phyloP scores from a whole-genome alignment of 2,329 filamentous ascomycete genomes.

The Fusarium sp. region DNA sequence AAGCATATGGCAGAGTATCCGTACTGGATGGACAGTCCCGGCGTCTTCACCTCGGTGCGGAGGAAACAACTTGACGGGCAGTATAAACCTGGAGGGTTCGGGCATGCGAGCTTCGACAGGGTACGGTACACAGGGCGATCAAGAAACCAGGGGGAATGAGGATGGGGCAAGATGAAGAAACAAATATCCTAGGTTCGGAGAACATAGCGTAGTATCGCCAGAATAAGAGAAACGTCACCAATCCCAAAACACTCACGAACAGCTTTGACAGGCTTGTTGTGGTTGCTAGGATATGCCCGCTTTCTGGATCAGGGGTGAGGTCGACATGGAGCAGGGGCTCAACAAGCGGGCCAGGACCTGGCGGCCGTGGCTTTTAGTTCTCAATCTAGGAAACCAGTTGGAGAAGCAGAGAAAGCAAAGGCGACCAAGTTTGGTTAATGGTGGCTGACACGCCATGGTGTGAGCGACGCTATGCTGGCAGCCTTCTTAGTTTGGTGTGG shows the following conservation, averaged over 20 bases:
- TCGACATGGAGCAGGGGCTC: constrained; percentile 43
- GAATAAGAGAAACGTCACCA: constrained; percentile 45
- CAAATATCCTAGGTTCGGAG: constrained; percentile 42
- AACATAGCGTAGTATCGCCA: constrained; percentile 40
- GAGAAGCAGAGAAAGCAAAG: constrained; percentile 26
- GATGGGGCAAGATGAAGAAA: constrained; percentile 45
- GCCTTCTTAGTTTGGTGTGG: constrained; percentile 31
- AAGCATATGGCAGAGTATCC: constrained; percentile 17
- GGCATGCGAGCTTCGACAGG: constrained; percentile 47
- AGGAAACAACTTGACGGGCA: constrained; percentile 48
- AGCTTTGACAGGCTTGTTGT: constrained; percentile 45
- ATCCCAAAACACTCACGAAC: constrained; percentile 35
- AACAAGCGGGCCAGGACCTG: constrained; percentile 40
- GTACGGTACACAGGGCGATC: constrained; percentile 47
- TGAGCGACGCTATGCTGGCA: constrained; percentile 16
- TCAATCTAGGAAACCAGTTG: constrained; percentile 45
- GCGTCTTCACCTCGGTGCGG: constrained; percentile 41
- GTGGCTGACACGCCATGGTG: constrained; percentile 40
- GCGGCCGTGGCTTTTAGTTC: constrained; percentile 39
- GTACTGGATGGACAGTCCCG: not conserved
- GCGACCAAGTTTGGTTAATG: constrained; percentile 19
- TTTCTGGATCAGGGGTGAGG: constrained; percentile 41
- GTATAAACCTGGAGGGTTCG: constrained; percentile 45
- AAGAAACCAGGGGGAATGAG: constrained; percentile 42
- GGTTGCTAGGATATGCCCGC: constrained; percentile 43